These are phyloP conservation scores for Talaromyces stipitatus DNA, from an alignment of 495 filamentous ascomycete genomes.

Conservation along the genomic window DNA sequence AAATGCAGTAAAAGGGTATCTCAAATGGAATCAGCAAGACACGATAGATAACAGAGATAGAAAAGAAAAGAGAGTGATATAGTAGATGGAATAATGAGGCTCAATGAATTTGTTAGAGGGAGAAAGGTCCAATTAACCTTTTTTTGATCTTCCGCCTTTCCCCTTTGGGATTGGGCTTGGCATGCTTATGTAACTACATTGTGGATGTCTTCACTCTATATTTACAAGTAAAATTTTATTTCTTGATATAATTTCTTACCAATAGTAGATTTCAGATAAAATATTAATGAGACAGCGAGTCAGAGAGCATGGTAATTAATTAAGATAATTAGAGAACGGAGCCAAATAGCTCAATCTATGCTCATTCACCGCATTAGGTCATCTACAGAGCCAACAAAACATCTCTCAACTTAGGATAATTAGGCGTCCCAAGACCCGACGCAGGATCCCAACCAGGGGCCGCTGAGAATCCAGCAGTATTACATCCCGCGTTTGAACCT, in stretches of 20 bases:
- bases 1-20: background rate
- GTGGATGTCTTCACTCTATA: background rate
- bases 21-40: background rate
- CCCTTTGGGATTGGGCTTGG: background rate
- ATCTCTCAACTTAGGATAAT: conserved; percentile 6
- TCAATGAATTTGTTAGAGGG: background rate
- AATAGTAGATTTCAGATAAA: too few relatives aligned
- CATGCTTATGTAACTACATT: background rate
- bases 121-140: background rate
- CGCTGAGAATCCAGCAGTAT: conserved; percentile 45
- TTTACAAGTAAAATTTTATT: too few relatives aligned
- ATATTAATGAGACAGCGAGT: too few relatives aligned
- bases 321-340: too few relatives aligned
- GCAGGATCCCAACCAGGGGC: conserved; percentile 43
- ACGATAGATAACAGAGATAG: background rate
- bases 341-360: too few relatives aligned
- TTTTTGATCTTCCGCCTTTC: background rate
- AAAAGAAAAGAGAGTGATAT: background rate
- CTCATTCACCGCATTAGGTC: background rate
- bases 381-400: background rate
- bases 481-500: conserved; percentile 54
- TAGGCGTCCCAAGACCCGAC: conserved; percentile 38
- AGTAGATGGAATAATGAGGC: background rate
- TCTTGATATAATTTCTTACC: too few relatives aligned
- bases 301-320: too few relatives aligned